These are phyloP conservation scores for Basidiobolus meristosporus DNA, from an alignment of 371 early-diverging fungal species.

Conservation along the genomic window DNA sequence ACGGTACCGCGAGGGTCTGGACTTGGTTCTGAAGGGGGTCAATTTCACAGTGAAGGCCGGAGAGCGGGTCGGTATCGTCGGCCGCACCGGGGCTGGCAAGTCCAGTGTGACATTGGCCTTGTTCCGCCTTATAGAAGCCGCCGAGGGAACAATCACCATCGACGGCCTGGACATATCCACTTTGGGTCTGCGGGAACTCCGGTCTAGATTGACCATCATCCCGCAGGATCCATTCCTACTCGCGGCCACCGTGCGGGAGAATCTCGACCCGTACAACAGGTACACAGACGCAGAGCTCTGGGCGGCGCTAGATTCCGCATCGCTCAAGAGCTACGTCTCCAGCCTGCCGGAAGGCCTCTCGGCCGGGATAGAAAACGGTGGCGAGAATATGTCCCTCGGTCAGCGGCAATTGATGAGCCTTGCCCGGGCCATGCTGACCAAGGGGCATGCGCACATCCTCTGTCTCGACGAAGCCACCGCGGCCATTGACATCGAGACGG, in stretches of 20 bases:
- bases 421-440: slow-evolving; percentile 62
- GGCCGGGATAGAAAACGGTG: no score
- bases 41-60: slow-evolving; percentile 15
- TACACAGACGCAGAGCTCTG: slow-evolving; percentile 49
- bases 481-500: slow-evolving; percentile 32
- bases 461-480: slow-evolving; percentile 45
- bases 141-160: slow-evolving; percentile 20
- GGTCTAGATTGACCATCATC: slow-evolving; percentile 30
- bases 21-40: slow-evolving; percentile 36
- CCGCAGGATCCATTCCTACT: slow-evolving; percentile 75
- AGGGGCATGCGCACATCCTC: slow-evolving; percentile 27
- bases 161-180: slow-evolving; percentile 26
- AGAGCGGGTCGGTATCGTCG: slow-evolving; percentile 17
- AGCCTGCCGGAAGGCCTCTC: slow-evolving; percentile 5
- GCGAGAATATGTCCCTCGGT: slow-evolving; percentile 57
- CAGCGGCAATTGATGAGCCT: slow-evolving; percentile 65
- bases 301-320: slow-evolving; percentile 36
- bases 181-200: slow-evolving; percentile 22
- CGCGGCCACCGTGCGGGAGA: slow-evolving; percentile 42
- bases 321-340: slow-evolving; percentile 21
- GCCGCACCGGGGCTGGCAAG: slow-evolving; percentile 40
- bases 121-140: slow-evolving; percentile 27
- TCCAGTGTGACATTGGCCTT: slow-evolving; percentile 25
- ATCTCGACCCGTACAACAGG: slow-evolving; percentile 47
- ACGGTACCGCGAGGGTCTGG: slow-evolving; percentile 50